A percentile compares a stretch with the other conserved stretches of the same genome.
Evolutionary conservation across 2,329 filamentous ascomycete genomes (phyloP).

Genomic region (Cladophialophora psammophila): DNA sequence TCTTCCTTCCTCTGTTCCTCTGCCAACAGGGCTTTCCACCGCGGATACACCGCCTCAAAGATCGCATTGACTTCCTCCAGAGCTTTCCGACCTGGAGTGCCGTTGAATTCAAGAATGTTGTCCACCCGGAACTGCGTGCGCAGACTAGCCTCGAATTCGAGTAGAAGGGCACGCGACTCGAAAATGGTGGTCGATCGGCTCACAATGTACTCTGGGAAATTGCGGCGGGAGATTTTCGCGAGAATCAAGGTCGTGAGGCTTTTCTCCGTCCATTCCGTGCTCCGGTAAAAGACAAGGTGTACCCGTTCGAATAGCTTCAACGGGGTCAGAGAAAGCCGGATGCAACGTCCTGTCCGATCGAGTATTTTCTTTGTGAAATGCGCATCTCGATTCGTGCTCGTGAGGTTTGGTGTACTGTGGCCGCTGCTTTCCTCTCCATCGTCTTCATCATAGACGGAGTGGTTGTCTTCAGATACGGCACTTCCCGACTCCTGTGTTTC

Average conservation of each 20-base stretch:
- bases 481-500: slow-evolving; percentile 63
- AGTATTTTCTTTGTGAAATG: slow-evolving; percentile 82
- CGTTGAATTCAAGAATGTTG: slow-evolving; percentile 79
- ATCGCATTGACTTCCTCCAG: slow-evolving; percentile 73
- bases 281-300: slow-evolving; percentile 94
- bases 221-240: slow-evolving; percentile 83
- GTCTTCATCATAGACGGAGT: slow-evolving; percentile 45
- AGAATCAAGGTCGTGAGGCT: slow-evolving; percentile 94
- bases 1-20: slow-evolving; percentile 83
- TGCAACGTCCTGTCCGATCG: slow-evolving; percentile 78
- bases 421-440: slow-evolving; percentile 50
- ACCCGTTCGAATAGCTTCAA: slow-evolving; percentile 90
- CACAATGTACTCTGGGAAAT: slow-evolving; percentile 90
- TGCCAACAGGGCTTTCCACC: slow-evolving; percentile 76
- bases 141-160: slow-evolving; percentile 90
- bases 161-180: slow-evolving; percentile 71
- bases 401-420: slow-evolving; percentile 29
- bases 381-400: slow-evolving; percentile 68
- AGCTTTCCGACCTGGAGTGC: slow-evolving; percentile 69
- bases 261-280: slow-evolving; percentile 96
- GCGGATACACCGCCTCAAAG: slow-evolving; percentile 76
- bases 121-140: slow-evolving; percentile 83
- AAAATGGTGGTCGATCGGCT: slow-evolving; percentile 92
- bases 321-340: slow-evolving; percentile 75
- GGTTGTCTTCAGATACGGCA: slow-evolving; percentile 42